Percentiles rank a stretch among this genome's conserved stretches.
These are phyloP conservation scores for Hypsizygus marmoreus DNA, from an alignment of 768 basidiomycete genomes.

Conservation along the genomic window DNA sequence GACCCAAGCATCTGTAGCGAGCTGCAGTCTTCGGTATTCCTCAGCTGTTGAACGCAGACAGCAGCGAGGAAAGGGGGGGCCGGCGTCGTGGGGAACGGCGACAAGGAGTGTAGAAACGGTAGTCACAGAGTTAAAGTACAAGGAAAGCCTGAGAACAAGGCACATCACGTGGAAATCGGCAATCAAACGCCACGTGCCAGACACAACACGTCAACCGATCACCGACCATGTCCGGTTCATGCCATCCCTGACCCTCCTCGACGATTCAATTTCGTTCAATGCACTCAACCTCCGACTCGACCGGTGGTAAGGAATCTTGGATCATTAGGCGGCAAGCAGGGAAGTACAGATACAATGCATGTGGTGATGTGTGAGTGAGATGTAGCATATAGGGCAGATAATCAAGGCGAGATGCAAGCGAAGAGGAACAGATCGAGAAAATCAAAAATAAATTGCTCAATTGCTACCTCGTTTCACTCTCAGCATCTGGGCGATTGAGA, in stretches of 20 bases:
- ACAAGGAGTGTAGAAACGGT: conserved; percentile 17
- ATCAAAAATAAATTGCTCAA: too few relatives aligned
- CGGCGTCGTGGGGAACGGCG: conserved; percentile 10
- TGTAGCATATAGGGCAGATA: conserved; percentile 7
- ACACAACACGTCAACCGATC: conserved; percentile 19
- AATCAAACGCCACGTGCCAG: conserved; percentile 25
- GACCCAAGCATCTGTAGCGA: conserved; percentile 21
- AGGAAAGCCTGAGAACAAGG: too few relatives aligned
- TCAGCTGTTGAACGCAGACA: conserved; percentile 6
- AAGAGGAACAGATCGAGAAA: too few relatives aligned
- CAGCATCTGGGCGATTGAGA: conserved; percentile 52
- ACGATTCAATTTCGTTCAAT: neutral
- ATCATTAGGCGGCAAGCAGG: too few relatives aligned
- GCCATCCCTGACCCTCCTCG: neutral
- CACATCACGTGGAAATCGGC: conserved; percentile 19
- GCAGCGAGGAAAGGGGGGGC: conserved; percentile 10
- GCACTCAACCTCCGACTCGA: too few relatives aligned
- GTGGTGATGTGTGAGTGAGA: conserved; percentile 1
- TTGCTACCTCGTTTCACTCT: conserved; percentile 42
- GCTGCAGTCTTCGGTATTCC: neutral
- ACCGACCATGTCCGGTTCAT: neutral
- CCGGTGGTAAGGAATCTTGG: too few relatives aligned
- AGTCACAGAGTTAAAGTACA: conserved; percentile 23
- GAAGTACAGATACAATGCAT: conserved; percentile 7
- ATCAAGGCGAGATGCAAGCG: too few relatives aligned